phyloP scores from a whole-genome alignment of 1,284 basidiomycete genomes.

The Sanghuangporus baumii region DNA sequence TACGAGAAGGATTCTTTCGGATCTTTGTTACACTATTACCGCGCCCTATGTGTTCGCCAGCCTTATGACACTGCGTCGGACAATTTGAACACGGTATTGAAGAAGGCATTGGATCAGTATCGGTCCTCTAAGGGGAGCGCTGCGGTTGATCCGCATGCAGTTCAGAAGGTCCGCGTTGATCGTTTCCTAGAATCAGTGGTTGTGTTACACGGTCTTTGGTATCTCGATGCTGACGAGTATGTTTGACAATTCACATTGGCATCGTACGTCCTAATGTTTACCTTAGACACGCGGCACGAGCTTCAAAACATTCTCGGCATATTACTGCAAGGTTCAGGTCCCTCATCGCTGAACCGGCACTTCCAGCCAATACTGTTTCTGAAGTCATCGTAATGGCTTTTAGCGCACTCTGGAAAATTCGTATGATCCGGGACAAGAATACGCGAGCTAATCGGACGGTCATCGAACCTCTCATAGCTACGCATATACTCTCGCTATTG shows the following conservation, averaged over 20 bases:
- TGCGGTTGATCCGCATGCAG: slow-evolving; percentile 30
- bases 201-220: slow-evolving; percentile 68
- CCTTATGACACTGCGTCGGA: slow-evolving; percentile 86
- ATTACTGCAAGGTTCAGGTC: slow-evolving; percentile 49
- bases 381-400: slow-evolving; percentile 72
- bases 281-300: slow-evolving; percentile 39
- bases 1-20: slow-evolving; percentile 81
- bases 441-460: slow-evolving; percentile 25
- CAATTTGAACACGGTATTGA: slow-evolving; percentile 74
- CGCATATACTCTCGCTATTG: slow-evolving; percentile 71
- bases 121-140: slow-evolving; percentile 37
- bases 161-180: slow-evolving; percentile 41
- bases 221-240: slow-evolving; percentile 52
- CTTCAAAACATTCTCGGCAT: slow-evolving; percentile 41
- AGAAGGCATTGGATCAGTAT: slow-evolving; percentile 60
- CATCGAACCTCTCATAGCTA: slow-evolving; percentile 66
- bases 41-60: slow-evolving; percentile 80
- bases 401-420: slow-evolving; percentile 78
- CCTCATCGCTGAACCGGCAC: slow-evolving; percentile 60
- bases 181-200: slow-evolving; percentile 68
- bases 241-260: slow-evolving; percentile 27
- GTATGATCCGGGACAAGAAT: slow-evolving; percentile 52
- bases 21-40: slow-evolving; percentile 84
- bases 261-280: slow-evolving; percentile 12
- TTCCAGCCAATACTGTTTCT: slow-evolving; percentile 74